Percentiles rank a stretch among this genome's conserved stretches.
These are phyloP conservation scores for Thalassiosira mediterranea DNA, from an alignment of 352 stramenopile genomes.

Conservation along the genomic window DNA sequence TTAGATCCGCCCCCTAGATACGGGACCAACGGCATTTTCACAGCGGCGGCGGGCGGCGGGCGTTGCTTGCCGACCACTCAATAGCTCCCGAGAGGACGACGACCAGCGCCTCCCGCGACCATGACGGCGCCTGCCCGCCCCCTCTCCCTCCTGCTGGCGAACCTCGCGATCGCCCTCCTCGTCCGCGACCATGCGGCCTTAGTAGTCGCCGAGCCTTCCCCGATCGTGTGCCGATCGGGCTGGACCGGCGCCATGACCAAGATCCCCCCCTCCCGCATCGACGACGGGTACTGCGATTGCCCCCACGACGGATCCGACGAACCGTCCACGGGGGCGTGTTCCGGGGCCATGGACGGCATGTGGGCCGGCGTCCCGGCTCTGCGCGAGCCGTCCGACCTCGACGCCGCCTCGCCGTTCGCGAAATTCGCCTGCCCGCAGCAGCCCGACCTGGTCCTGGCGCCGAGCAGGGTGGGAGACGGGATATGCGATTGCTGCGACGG, in stretches of 20 bases:
- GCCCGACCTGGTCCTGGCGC: conserved; percentile 56
- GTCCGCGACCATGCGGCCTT: no score
- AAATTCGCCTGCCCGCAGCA: conserved; percentile 62
- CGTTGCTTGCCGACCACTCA: no score
- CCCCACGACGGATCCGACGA: conserved; percentile 89
- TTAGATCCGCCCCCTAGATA: no score
- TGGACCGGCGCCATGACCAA: conserved; percentile 1
- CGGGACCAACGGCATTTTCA: no score
- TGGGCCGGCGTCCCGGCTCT: conserved; percentile 46
- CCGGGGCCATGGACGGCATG: conserved; percentile 56
- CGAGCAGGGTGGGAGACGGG: conserved; percentile 88
- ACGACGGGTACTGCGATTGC: conserved; percentile 95
- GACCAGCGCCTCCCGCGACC: no score
- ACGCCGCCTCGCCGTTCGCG: conserved; percentile 63
- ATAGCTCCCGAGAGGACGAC: no score
- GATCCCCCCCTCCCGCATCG: conserved; percentile 73
- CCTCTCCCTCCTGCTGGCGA: no score
- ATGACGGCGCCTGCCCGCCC: no score
- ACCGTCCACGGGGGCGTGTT: conserved; percentile 81
- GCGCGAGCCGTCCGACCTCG: conserved; percentile 21
- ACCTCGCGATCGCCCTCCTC: no score
- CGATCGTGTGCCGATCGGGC: not conserved
- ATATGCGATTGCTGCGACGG: conserved; percentile 98
- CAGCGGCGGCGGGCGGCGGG: no score
- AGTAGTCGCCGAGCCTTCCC: no score